Conservation (phyloP, 495 filamentous ascomycete genomes). For the Trichoderma erinaceum region DNA sequence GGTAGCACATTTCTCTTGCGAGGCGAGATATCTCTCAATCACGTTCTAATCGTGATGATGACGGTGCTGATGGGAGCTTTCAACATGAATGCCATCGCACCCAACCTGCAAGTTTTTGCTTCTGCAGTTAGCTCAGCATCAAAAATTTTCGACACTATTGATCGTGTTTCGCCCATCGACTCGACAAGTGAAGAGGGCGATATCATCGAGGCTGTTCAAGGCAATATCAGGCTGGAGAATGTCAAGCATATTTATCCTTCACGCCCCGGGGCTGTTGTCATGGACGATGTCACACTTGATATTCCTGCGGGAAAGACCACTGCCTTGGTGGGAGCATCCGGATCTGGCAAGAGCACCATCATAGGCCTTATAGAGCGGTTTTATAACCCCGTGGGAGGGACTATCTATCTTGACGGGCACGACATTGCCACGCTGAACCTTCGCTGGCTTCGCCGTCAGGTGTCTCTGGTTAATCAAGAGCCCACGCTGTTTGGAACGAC, state of each 20-base stretch:
- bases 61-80: slow-evolving; percentile 73
- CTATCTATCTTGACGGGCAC: slow-evolving; percentile 61
- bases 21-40: slow-evolving; percentile 41
- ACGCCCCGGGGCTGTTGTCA: slow-evolving; percentile 71
- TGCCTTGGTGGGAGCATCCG: slow-evolving; percentile 76
- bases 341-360: slow-evolving; percentile 84
- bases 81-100: slow-evolving; percentile 69
- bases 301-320: slow-evolving; percentile 77
- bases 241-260: slow-evolving; percentile 87
- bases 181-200: slow-evolving; percentile 59
- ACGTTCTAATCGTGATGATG: slow-evolving; percentile 64
- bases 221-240: slow-evolving; percentile 61
- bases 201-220: slow-evolving; percentile 57
- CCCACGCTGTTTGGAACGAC: slow-evolving; percentile 56
- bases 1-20: slow-evolving; percentile 61
- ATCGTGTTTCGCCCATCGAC: slow-evolving; percentile 67
- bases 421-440: slow-evolving; percentile 67
- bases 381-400: slow-evolving; percentile 73
- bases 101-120: slow-evolving; percentile 68
- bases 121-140: slow-evolving; percentile 61
- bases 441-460: slow-evolving; percentile 71
- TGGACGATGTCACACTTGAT: slow-evolving; percentile 65
- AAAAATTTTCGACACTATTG: slow-evolving; percentile 76
- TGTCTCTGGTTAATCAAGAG: slow-evolving; percentile 67
- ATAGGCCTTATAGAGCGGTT: slow-evolving; percentile 83